Conservation (phyloP, 176 grass and related monocot species). For the Musa schizocarpa region DNA sequence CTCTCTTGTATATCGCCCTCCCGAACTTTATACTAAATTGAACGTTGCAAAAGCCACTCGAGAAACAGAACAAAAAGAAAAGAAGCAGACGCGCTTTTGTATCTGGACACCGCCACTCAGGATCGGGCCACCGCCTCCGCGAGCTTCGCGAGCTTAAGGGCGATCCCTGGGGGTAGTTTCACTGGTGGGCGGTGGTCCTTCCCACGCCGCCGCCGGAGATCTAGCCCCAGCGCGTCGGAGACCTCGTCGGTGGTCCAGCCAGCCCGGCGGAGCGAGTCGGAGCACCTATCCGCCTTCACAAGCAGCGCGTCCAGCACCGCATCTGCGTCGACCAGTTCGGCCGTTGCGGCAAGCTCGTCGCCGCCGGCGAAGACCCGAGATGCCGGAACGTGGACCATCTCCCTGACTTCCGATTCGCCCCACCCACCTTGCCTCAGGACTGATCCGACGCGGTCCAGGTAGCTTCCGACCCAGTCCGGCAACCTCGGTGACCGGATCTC, state of each 20-base stretch:
- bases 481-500: conserved; percentile 17
- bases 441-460: conserved; percentile 64
- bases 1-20: no score
- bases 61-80: neutral
- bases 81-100: neutral
- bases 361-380: conserved; percentile 60
- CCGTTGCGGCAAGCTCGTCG: neutral
- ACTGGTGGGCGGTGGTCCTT: conserved; percentile 27
- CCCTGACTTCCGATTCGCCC: conserved; percentile 68
- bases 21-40: no score
- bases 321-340: conserved; percentile 31
- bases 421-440: conserved; percentile 74
- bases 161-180: conserved; percentile 59
- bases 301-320: conserved; percentile 64
- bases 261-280: conserved; percentile 66
- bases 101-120: conserved; percentile 22
- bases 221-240: conserved; percentile 50
- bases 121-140: conserved; percentile 45
- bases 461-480: conserved; percentile 66
- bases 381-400: conserved; percentile 64
- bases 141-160: conserved; percentile 59
- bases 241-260: conserved; percentile 90
- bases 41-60: neutral
- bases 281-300: conserved; percentile 60
- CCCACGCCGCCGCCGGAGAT: conserved; percentile 29